Evolutionary conservation across 2,329 filamentous ascomycete species (phyloP).

Genomic region (Intubia oerlemansii): DNA sequence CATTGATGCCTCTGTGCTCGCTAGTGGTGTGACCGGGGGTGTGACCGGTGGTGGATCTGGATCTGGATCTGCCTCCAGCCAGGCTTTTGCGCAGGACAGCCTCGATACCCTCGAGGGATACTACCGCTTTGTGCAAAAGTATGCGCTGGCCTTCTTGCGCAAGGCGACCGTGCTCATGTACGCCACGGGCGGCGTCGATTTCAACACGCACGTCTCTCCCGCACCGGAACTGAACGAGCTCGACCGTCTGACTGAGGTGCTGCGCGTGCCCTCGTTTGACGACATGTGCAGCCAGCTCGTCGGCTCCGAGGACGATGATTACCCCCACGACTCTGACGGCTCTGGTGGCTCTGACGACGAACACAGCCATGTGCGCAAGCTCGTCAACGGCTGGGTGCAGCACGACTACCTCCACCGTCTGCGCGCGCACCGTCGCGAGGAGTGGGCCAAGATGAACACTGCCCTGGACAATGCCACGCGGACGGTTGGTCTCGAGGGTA

Average conservation of each 20-base stretch:
- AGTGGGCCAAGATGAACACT: too few species aligned
- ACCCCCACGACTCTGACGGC: too few species aligned
- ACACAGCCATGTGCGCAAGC: conserved; percentile 5
- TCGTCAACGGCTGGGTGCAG: conserved; percentile 52
- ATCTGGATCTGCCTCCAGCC: too few species aligned
- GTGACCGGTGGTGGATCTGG: too few species aligned
- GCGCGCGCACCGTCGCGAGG: conserved; percentile 9
- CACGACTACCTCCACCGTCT: conserved; percentile 21
- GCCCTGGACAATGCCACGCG: conserved; percentile 8
- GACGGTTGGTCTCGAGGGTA: too few species aligned
- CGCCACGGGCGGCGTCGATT: conserved; percentile 73
- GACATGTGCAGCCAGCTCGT: conserved; percentile 49
- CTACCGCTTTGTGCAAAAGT: conserved; percentile 48
- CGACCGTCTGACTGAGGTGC: conserved; percentile 52
- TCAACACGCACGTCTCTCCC: conserved; percentile 46
- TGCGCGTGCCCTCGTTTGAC: conserved; percentile 59
- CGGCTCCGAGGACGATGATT: conserved; percentile 17
- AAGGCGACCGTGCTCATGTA: conserved; percentile 71
- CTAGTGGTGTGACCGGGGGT: too few species aligned
- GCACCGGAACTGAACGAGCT: conserved; percentile 54
- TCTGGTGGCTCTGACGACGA: too few species aligned
- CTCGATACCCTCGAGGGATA: conserved; percentile 31
- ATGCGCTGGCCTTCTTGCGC: conserved; percentile 74
- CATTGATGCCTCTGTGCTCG: conserved; percentile 14
- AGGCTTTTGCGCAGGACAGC: conserved; percentile 33